These are phyloP conservation scores for Vicia sativa DNA, from an alignment of 306 rosid species.

Conservation along the genomic window DNA sequence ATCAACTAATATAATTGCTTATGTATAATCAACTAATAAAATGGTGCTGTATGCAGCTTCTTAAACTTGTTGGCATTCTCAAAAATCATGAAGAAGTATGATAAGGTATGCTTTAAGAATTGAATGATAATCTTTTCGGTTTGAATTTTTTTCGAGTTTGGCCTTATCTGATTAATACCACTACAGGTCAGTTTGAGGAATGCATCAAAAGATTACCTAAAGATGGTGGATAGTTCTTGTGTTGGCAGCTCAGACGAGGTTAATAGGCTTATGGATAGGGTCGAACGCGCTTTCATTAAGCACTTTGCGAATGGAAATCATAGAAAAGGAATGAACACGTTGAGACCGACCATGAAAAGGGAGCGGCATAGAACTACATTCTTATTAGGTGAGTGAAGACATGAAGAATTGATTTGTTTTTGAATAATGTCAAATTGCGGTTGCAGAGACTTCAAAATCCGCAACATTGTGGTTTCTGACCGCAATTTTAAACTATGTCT, in stretches of 20 bases:
- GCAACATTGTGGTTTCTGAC: no score
- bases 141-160: background rate
- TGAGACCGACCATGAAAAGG: conserved; percentile 32
- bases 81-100: conserved; percentile 88
- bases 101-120: conserved; percentile 55
- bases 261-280: conserved; percentile 63
- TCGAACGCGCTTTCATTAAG: conserved; percentile 64
- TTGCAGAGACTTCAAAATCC: background rate
- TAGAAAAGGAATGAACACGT: conserved; percentile 40
- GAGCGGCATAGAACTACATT: conserved; percentile 38
- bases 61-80: conserved; percentile 71
- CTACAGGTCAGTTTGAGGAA: conserved; percentile 38
- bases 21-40: no score
- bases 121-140: conserved; percentile 8
- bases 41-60: conserved; percentile 60
- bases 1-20: no score
- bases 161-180: background rate
- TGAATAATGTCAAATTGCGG: background rate
- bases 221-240: conserved; percentile 69
- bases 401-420: conserved; percentile 5
- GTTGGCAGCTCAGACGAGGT: conserved; percentile 64
- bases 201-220: conserved; percentile 65
- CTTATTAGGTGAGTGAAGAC: conserved; percentile 27
- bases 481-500: conserved; percentile 6
- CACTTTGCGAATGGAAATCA: conserved; percentile 44